Evolutionary conservation across 768 basidiomycete species (phyloP).

Genomic region (Phaeotremella skinneri): DNA sequence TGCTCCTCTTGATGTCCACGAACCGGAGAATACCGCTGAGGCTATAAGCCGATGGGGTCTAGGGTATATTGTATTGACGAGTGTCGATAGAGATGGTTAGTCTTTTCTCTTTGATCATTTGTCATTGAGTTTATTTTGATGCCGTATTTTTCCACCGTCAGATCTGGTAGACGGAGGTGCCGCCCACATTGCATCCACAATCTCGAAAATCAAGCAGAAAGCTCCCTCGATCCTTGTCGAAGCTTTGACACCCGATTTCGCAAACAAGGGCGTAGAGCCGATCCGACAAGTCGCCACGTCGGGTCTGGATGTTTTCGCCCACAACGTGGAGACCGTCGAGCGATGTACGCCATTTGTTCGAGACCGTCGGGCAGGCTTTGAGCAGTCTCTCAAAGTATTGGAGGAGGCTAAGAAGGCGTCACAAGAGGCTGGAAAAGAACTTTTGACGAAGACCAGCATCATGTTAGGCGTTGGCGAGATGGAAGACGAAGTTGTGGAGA

Average conservation of each 20-base stretch:
- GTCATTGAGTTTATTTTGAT: background rate
- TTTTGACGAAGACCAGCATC: conserved; percentile 93
- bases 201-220: conserved; percentile 91
- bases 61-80: conserved; percentile 95
- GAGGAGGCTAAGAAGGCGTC: conserved; percentile 49
- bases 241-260: conserved; percentile 92
- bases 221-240: conserved; percentile 95
- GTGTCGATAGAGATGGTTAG: conserved; percentile 92
- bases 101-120: conserved; percentile 8
- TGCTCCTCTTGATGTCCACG: conserved; percentile 87
- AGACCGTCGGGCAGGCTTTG: conserved; percentile 87
- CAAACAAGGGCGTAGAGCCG: conserved; percentile 64
- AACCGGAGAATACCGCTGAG: conserved; percentile 97
- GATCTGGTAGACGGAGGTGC: conserved; percentile 91
- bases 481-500: conserved; percentile 73
- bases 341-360: conserved; percentile 90
- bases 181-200: conserved; percentile 91
- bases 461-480: conserved; percentile 97
- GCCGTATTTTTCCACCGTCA: conserved; percentile 45
- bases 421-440: conserved; percentile 54
- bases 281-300: conserved; percentile 83
- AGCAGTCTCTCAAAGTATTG: conserved; percentile 57
- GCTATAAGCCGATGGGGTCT: conserved; percentile 97
- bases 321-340: conserved; percentile 96
- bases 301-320: conserved; percentile 95